A percentile compares a stretch with the other conserved stretches of the same genome.
Conservation (phyloP, 2,329 filamentous ascomycete genomes). For the Rasamsonia emersonii region DNA sequence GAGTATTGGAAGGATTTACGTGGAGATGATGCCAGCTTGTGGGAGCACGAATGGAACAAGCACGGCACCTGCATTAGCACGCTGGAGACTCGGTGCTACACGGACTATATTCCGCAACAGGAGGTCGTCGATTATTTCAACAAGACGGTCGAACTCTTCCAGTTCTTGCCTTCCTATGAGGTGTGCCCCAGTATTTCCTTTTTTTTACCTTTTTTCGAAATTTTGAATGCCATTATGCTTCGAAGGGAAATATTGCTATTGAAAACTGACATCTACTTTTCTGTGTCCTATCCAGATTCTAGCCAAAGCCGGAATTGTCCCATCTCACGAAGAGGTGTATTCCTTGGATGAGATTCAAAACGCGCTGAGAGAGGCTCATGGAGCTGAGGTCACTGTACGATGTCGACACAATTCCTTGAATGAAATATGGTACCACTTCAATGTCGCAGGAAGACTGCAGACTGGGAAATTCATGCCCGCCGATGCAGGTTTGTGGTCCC, state of each 20-base stretch:
- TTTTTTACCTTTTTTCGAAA: too few species aligned
- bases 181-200: slow-evolving; percentile 31
- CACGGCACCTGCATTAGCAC: slow-evolving; percentile 70
- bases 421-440: slow-evolving; percentile 57
- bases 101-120: slow-evolving; percentile 49
- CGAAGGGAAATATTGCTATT: slow-evolving; percentile 6
- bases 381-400: slow-evolving; percentile 49
- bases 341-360: slow-evolving; percentile 49
- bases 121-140: slow-evolving; percentile 65
- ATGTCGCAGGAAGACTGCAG: slow-evolving; percentile 42
- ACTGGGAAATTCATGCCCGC: slow-evolving; percentile 26
- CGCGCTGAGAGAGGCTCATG: slow-evolving; percentile 47
- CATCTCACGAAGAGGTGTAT: slow-evolving; percentile 48
- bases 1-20: slow-evolving; percentile 63
- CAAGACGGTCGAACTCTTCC: slow-evolving; percentile 57
- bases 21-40: slow-evolving; percentile 56
- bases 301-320: slow-evolving; percentile 51
- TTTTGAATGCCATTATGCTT: background rate
- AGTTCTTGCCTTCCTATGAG: slow-evolving; percentile 56
- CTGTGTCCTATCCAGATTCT: slow-evolving; percentile 38
- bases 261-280: background rate
- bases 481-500: slow-evolving; percentile 22
- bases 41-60: slow-evolving; percentile 68
- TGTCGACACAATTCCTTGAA: slow-evolving; percentile 44
- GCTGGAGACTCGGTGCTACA: slow-evolving; percentile 58